phyloP scores from a whole-genome alignment of 192 early-diverging fungal species.

The Geosiphon pyriformis region DNA sequence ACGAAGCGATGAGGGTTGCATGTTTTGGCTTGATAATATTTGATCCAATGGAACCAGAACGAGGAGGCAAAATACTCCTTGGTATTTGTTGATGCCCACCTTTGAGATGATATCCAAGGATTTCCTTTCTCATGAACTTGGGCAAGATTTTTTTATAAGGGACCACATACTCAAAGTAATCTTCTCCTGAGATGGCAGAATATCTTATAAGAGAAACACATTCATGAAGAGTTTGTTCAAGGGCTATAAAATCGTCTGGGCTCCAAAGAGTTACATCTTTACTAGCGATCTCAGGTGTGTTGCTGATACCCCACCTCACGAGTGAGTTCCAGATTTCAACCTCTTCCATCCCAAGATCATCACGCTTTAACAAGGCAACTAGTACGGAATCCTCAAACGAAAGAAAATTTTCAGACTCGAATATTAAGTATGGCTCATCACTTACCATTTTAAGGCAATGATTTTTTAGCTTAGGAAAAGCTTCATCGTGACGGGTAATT shows the following conservation, averaged over 20 bases:
- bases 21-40: constrained; percentile 9
- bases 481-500: neutral
- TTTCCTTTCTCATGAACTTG: neutral
- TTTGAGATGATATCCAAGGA: neutral
- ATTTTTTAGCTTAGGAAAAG: neutral
- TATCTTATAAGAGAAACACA: constrained; percentile 12
- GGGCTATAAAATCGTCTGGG: neutral
- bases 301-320: constrained; percentile 4
- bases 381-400: constrained; percentile 1
- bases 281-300: neutral
- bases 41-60: neutral
- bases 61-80: neutral
- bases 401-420: constrained; percentile 7
- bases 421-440: neutral
- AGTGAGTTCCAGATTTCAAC: neutral
- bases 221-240: constrained; percentile 11
- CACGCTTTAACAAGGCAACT: constrained; percentile 5
- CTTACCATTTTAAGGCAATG: constrained; percentile 5
- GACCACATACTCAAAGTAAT: neutral
- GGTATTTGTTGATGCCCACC: neutral
- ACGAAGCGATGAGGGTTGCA: neutral
- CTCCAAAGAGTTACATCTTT: neutral
- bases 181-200: neutral
- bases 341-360: constrained; percentile 9
- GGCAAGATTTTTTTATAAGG: constrained; percentile 1